Evolutionary conservation across 306 rosid genomes (phyloP).

Genomic region (Hippophae rhamnoides): DNA sequence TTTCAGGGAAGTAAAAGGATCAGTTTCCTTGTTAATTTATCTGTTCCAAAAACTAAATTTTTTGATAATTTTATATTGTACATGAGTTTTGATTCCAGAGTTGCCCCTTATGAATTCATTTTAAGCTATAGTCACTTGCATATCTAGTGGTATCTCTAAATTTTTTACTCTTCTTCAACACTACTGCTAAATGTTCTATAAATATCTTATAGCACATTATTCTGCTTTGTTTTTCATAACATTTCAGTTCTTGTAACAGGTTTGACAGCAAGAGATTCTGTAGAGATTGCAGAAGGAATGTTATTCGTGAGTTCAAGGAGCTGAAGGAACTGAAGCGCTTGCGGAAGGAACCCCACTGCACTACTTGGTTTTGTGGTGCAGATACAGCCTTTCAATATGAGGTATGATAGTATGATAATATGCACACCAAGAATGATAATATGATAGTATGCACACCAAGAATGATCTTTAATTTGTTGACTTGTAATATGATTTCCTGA

Average conservation of each 20-base stretch:
- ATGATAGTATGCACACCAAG: no score
- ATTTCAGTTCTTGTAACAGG: slow-evolving; percentile 44
- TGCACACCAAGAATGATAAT: no score
- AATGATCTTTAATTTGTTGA: no score
- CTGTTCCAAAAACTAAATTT: not conserved
- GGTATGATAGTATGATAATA: slow-evolving; percentile 31
- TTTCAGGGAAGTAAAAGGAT: no score
- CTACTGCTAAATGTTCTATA: not conserved
- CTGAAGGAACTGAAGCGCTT: slow-evolving; percentile 91
- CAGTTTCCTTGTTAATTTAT: slow-evolving; percentile 9
- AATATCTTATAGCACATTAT: slow-evolving; percentile 9
- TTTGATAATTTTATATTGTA: slow-evolving; percentile 5
- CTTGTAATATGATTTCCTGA: no score
- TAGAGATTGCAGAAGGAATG: slow-evolving; percentile 98
- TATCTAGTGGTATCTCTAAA: slow-evolving; percentile 13
- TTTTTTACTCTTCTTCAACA: not conserved
- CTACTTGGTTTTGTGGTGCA: slow-evolving; percentile 95
- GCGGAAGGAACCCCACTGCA: slow-evolving; percentile 93
- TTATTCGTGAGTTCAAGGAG: slow-evolving; percentile 95
- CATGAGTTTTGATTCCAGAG: slow-evolving; percentile 10
- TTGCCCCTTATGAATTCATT: not conserved
- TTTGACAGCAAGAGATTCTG: slow-evolving; percentile 99
- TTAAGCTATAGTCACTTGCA: not conserved
- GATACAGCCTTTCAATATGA: slow-evolving; percentile 92
- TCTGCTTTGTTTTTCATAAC: slow-evolving; percentile 17